Base-by-base conservation (phyloP, 202 grass and related monocot genomes). In the Carex arenaria region DNA sequence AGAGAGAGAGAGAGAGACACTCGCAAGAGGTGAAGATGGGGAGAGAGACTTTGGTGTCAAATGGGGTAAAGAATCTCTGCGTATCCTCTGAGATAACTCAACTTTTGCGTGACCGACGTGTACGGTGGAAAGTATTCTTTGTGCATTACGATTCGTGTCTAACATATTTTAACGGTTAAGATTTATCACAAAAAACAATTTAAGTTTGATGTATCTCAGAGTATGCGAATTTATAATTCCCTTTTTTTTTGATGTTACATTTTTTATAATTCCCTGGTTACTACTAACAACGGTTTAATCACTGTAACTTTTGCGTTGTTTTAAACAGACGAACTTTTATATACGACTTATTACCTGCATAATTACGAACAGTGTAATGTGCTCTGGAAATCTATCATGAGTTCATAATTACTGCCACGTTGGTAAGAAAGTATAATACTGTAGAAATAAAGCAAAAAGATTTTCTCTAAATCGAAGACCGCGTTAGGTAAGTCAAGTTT, bases 1-100 rank as follows among this genome's bases (percentile, higher is more conserved):
- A 42, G 40, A 10, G 2, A 60, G 55, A n/a, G 34, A 36, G 40
- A 42, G 40, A 10, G 2, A 60, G 55, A n/a, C 18, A 60, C 43
- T 55, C 5, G 10, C 1, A 79, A 65, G 2, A 79, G 84, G 3
- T 57, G 87, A 52, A 68, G 56, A 57, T 87, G 34, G 13, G 78
- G 61, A 26, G 85, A 82, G 1, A 3, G 63, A 30, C 64, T 67
- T 43, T 10, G 45, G 36, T 49, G 65, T 10, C 15, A 68, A 4
- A 42, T 40, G 6, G 11, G 15, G n/a, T 60, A 60, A 63, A 42
- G 6, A 42, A 42, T 42, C 6, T 1, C 40, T 42, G 40, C 40
- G 40, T 8, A 42, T 42, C 6, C 40, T 42, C 40, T 42, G 40
- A 42, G 40, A 42, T 42, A 42, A 8, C 40, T 42, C 40, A 42